These are phyloP conservation scores for Chenopodium suecicum DNA, from an alignment of 148 eudicot genomes.

Conservation along the genomic window DNA sequence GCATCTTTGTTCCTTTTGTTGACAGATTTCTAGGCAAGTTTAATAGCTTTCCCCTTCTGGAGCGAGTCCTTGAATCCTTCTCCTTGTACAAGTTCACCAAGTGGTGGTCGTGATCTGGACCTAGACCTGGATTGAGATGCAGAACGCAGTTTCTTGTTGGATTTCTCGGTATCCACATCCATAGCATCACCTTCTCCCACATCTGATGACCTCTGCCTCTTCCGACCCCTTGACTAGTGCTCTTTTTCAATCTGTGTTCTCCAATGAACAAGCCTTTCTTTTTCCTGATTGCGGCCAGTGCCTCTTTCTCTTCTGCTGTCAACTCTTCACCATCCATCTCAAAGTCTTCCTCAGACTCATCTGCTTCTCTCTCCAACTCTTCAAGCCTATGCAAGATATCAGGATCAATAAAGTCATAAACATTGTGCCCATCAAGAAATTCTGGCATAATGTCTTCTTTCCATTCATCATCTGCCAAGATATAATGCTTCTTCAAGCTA, in stretches of 20 bases:
- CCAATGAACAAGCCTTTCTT: constrained; percentile 76
- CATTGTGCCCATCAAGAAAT: constrained; percentile 87
- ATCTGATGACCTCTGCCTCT: constrained; percentile 71
- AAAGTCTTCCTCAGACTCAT: constrained; percentile 66
- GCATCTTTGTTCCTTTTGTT: constrained; percentile 77
- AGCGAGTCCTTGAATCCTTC: constrained; percentile 67
- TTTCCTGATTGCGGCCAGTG: constrained; percentile 66
- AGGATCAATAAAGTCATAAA: constrained; percentile 81
- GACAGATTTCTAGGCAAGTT: constrained; percentile 43
- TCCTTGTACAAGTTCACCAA: constrained; percentile 60
- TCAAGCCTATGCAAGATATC: constrained; percentile 81
- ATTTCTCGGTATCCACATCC: constrained; percentile 58
- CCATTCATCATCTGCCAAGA: constrained; percentile 86
- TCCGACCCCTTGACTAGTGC: constrained; percentile 78
- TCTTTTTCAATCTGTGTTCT: constrained; percentile 84
- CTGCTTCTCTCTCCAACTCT: constrained; percentile 80
- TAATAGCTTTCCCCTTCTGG: constrained; percentile 73
- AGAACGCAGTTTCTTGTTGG: constrained; percentile 62
- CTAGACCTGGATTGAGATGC: constrained; percentile 55
- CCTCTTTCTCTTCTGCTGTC: constrained; percentile 63
- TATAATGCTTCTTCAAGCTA: constrained; percentile 73
- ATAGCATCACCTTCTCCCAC: constrained; percentile 40
- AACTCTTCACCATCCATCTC: constrained; percentile 73
- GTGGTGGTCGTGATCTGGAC: constrained; percentile 61
- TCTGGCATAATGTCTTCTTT: constrained; percentile 87